A percentile compares a stretch with the other conserved stretches of the same genome.
These are phyloP conservation scores for Geotrichum phurueaensis DNA, from an alignment of 1,139 yeast genomes.

Conservation along the genomic window DNA sequence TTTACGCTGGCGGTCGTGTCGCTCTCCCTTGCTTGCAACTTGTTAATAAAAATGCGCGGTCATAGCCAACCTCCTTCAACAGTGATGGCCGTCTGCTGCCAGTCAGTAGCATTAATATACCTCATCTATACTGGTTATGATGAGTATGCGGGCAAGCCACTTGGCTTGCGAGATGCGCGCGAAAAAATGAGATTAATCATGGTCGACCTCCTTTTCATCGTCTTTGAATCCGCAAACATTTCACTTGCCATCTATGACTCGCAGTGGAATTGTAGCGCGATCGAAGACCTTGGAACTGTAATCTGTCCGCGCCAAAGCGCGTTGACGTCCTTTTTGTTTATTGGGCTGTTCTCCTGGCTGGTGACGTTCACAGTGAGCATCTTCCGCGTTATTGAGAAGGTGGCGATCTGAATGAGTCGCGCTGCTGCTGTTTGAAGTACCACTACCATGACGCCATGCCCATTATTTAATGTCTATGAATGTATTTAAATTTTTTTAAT, in stretches of 20 bases:
- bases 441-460: background rate
- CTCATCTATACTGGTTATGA: conserved; percentile 77
- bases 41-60: conserved; percentile 23
- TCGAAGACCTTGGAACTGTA: background rate
- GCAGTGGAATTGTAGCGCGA: conserved; percentile 67
- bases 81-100: conserved; percentile 83
- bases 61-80: conserved; percentile 77
- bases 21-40: conserved; percentile 28
- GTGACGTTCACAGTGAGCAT: conserved; percentile 7
- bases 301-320: background rate
- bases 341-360: conserved; percentile 8
- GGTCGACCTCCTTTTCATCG: conserved; percentile 78
- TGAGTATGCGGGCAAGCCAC: conserved; percentile 85
- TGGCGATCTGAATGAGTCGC: background rate
- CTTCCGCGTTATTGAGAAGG: conserved; percentile 6
- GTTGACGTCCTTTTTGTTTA: background rate
- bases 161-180: conserved; percentile 77
- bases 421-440: background rate
- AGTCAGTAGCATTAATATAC: conserved; percentile 69
- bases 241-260: conserved; percentile 72
- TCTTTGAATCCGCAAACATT: conserved; percentile 86
- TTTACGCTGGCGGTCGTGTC: conserved; percentile 39
- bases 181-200: conserved; percentile 72
- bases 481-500: background rate
- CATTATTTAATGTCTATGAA: background rate